Evolutionary conservation across 1,284 basidiomycete species (phyloP).

Genomic region (Sanghuangporus weigelae): DNA sequence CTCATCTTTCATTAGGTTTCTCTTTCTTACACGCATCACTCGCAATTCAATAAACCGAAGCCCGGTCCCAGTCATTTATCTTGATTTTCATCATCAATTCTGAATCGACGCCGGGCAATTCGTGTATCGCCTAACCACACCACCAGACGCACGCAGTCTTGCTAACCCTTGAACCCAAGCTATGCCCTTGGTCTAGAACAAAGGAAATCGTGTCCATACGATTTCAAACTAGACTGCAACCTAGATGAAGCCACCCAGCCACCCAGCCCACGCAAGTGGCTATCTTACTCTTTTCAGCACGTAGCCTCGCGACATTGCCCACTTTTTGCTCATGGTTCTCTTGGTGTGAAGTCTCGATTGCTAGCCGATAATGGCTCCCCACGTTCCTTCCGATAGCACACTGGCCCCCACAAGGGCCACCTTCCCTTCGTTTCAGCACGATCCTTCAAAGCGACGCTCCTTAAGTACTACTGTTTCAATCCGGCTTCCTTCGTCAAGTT

Average conservation of each 20-base stretch:
- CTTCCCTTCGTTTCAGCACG: background rate
- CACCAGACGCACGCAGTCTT: background rate
- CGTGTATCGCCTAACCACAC: background rate
- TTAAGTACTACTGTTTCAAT: background rate
- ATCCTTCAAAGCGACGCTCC: background rate
- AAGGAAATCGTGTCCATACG: background rate
- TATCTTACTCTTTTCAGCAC: background rate
- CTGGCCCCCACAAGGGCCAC: background rate
- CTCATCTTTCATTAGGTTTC: background rate
- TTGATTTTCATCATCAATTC: too few species aligned
- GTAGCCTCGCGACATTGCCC: background rate
- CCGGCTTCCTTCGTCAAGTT: background rate
- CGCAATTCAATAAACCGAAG: background rate
- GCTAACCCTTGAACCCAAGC: background rate
- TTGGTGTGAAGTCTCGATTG: background rate
- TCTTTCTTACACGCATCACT: background rate
- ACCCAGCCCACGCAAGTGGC: background rate
- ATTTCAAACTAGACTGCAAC: background rate
- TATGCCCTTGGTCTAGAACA: background rate
- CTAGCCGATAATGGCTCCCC: conserved; percentile 10
- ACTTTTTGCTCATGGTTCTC: background rate
- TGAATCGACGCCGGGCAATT: background rate
- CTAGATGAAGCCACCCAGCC: conserved; percentile 1
- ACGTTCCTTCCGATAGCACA: conserved; percentile 9
- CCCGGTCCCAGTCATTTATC: background rate